Conservation (phyloP, 2,329 filamentous ascomycete species). For the Drechslerella coelobrocha region DNA sequence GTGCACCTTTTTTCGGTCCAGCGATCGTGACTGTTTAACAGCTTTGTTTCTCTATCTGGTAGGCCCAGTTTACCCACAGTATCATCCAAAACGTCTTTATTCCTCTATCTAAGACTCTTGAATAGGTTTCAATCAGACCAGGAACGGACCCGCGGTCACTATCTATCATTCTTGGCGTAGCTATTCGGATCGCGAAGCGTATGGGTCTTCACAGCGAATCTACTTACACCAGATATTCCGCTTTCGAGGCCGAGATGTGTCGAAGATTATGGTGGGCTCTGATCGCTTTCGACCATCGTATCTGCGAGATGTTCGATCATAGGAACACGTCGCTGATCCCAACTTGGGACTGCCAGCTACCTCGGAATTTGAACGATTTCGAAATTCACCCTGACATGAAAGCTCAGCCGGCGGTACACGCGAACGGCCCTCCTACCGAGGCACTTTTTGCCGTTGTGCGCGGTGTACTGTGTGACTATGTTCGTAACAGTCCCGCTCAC, state of each 20-base stretch:
- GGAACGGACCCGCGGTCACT: constrained; percentile 65
- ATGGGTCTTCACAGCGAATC: constrained; percentile 68
- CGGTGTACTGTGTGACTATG: constrained; percentile 59
- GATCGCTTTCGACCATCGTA: constrained; percentile 65
- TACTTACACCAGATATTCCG: constrained; percentile 60
- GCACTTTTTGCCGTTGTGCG: constrained; percentile 60
- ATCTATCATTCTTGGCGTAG: constrained; percentile 70
- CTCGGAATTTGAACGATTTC: constrained; percentile 32
- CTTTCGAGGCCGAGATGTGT: constrained; percentile 66
- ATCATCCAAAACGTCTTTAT: background rate
- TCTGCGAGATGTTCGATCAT: constrained; percentile 60
- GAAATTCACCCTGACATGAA: constrained; percentile 34
- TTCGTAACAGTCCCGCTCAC: constrained; percentile 59
- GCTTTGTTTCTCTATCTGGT: constrained; percentile 72
- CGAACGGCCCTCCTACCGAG: constrained; percentile 59
- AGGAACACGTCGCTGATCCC: constrained; percentile 58
- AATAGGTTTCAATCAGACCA: constrained; percentile 56
- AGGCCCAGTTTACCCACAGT: constrained; percentile 54
- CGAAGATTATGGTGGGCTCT: constrained; percentile 70
- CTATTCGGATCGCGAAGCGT: constrained; percentile 66
- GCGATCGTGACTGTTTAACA: constrained; percentile 71
- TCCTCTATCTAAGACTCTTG: constrained; percentile 4
- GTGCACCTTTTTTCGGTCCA: constrained; percentile 69
- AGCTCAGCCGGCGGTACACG: constrained; percentile 9
- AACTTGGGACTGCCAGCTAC: constrained; percentile 51